Base-by-base conservation (phyloP, 1,139 yeast species). In the Trichomonascaceae sp. region DNA sequence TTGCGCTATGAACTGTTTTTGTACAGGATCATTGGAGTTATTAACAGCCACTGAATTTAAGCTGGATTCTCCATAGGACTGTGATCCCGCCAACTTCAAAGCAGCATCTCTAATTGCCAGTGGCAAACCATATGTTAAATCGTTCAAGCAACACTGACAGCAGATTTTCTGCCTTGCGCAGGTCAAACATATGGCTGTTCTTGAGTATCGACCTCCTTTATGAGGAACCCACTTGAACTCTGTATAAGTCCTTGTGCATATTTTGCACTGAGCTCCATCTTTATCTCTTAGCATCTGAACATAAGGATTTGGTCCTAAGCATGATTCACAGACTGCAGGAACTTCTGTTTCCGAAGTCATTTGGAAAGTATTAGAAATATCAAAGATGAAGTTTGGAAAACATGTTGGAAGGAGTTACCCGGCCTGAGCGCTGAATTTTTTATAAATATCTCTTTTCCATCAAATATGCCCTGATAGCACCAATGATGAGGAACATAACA, bases 61-160 rank as follows among this genome's bases (percentile, higher is more conserved):
- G 55, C 64, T 24, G 66, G 57, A 51, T 38, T 39, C 51, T 2
- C 61, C 76, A 66, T 63, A 49, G 22, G 62, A 57, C 3, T 75
- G 64, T 1, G 67, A 63, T 12, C 64, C 68, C 4, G 93, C 86
- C 79, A 89, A 77, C 63, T 83, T 83, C 63, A 90, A 70, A 1
- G 96, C 89, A 1, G 91, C 83, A 62, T 91, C 97, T 57, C 97
- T 73, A 8, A 90, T 74, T 18, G 85, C 83, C 17, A 89, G 68
- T 0, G 96, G 91, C 24, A 93, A 80, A 5, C 90, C 87, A 72
- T 84, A 87, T 24, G 84, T 80, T 51, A 89, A 74, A 70, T 93
- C 98, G 46, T 87, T 70, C 81, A 89, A 79, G 67, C 99, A 93
- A 20, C 83, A 72, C 67, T 93, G 98, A 65, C 99, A 93, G 60